These are phyloP conservation scores for Mimosa pudica DNA, from an alignment of 306 rosid species.

Conservation along the genomic window DNA sequence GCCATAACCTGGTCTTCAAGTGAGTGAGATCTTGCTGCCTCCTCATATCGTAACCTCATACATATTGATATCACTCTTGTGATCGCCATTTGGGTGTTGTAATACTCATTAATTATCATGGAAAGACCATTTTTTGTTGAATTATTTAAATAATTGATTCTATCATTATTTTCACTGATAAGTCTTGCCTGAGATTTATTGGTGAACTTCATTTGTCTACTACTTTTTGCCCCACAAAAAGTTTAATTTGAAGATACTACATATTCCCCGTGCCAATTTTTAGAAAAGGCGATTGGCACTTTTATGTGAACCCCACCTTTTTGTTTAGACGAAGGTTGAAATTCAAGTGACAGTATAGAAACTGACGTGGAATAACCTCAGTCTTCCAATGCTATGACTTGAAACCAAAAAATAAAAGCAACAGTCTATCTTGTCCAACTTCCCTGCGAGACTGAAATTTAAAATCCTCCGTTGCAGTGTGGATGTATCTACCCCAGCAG, in stretches of 20 bases:
- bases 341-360: background rate
- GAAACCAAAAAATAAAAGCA: background rate
- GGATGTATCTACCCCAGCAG: background rate
- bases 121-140: constrained; percentile 16
- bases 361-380: background rate
- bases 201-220: constrained; percentile 6
- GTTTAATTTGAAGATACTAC: constrained; percentile 11
- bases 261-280: background rate
- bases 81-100: constrained; percentile 35
- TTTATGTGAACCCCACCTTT: background rate
- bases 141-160: constrained; percentile 23
- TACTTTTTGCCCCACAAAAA: background rate
- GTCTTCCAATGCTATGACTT: constrained; percentile 27
- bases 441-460: constrained; percentile 44
- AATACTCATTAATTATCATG: constrained; percentile 32
- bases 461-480: constrained; percentile 14
- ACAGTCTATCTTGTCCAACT: constrained; percentile 31
- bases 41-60: constrained; percentile 22
- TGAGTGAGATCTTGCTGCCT: constrained; percentile 53
- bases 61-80: constrained; percentile 15
- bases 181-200: constrained; percentile 9
- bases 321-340: background rate
- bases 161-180: constrained; percentile 24
- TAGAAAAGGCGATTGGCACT: background rate
- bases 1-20: constrained; percentile 78